Conservation (phyloP, 345 rosid genomes). For the Angophora floribunda region DNA sequence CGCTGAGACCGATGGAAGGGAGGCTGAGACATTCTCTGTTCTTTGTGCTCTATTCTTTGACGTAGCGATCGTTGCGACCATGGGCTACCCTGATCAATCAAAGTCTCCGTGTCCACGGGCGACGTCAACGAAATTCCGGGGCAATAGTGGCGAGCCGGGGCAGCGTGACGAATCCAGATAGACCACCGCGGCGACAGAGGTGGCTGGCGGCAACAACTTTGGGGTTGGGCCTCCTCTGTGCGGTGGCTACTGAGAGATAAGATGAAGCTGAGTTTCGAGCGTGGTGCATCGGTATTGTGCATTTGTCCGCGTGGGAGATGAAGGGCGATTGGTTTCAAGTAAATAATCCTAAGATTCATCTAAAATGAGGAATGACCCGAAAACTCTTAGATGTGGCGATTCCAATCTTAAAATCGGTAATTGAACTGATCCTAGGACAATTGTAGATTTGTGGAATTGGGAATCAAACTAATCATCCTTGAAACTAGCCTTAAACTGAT, state of each 20-base stretch:
- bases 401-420: not conserved
- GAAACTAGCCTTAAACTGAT: not conserved
- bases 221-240: not conserved
- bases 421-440: not conserved
- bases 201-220: not conserved
- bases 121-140: not conserved
- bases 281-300: not conserved
- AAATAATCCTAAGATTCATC: not conserved
- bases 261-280: not conserved
- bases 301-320: not conserved
- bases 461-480: not conserved
- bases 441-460: not conserved
- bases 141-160: too few species aligned
- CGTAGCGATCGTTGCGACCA: not conserved
- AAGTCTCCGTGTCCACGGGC: not conserved
- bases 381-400: not conserved
- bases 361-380: not conserved
- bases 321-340: not conserved
- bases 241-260: not conserved
- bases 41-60: not conserved
- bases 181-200: too few species aligned
- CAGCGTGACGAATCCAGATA: too few species aligned
- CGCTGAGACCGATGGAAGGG: not conserved
- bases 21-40: not conserved
- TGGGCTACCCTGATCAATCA: not conserved